Evolutionary conservation across 768 basidiomycete genomes (phyloP).

Genomic region (Mrakia frigida): DNA sequence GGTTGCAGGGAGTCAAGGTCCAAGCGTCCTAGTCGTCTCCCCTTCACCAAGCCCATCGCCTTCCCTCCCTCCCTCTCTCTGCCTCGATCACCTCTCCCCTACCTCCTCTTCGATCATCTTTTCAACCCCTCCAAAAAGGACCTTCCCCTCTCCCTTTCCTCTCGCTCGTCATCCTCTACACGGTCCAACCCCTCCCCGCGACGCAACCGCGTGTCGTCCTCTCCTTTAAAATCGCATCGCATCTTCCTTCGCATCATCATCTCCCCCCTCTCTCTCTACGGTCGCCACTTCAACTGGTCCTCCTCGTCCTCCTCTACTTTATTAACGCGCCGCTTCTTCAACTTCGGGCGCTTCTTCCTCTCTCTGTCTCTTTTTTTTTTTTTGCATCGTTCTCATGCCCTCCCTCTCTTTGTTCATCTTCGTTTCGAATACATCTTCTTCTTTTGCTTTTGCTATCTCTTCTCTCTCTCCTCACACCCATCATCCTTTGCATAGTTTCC

Average conservation of each 20-base stretch:
- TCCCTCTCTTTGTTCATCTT: neutral
- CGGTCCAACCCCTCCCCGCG: neutral
- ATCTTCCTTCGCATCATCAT: neutral
- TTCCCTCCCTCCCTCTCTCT: neutral
- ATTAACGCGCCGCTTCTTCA: conserved; percentile 13
- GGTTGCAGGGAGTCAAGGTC: neutral
- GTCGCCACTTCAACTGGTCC: conserved; percentile 7
- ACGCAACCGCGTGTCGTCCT: neutral
- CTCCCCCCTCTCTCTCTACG: neutral
- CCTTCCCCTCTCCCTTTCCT: too few relatives aligned
- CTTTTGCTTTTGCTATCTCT: neutral
- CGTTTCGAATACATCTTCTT: too few relatives aligned
- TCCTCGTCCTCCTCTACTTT: neutral
- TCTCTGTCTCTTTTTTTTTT: neutral
- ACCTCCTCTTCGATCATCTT: neutral
- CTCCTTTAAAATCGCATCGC: conserved; percentile 4
- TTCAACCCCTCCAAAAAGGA: neutral
- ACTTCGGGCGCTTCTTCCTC: conserved; percentile 9
- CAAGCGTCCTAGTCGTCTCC: neutral
- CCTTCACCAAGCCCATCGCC: neutral
- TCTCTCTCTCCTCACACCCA: neutral
- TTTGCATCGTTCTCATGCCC: neutral
- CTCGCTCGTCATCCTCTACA: neutral
- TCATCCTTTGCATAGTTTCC: neutral
- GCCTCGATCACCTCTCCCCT: neutral